These are phyloP conservation scores for Dendrostoma leiphaemia DNA, from an alignment of 2,329 filamentous ascomycete genomes.

Conservation along the genomic window DNA sequence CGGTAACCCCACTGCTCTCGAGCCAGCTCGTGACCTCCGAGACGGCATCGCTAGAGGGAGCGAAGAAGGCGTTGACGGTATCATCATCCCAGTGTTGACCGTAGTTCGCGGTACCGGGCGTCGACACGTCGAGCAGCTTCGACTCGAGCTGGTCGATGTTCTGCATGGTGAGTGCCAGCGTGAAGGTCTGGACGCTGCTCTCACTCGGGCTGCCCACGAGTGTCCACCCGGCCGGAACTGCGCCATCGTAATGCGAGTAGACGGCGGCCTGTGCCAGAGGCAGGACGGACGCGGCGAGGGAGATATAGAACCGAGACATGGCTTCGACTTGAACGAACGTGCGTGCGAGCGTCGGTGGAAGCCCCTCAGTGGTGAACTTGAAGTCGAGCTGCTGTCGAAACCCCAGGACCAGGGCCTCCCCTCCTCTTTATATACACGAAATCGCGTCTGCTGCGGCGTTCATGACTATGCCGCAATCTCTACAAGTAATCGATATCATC, in stretches of 20 bases:
- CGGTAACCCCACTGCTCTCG: neutral
- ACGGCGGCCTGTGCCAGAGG: neutral
- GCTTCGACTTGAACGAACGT: neutral
- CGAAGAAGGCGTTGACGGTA: constrained; percentile 20
- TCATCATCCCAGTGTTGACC: constrained; percentile 23
- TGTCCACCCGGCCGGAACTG: constrained; percentile 1
- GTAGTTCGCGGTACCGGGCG: constrained; percentile 22
- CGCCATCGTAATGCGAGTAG: constrained; percentile 3
- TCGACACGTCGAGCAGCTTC: constrained; percentile 23
- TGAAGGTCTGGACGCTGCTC: neutral
- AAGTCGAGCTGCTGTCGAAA: too few relatives aligned
- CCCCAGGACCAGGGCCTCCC: too few relatives aligned
- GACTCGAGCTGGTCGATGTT: constrained; percentile 18
- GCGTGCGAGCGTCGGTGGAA: too few relatives aligned
- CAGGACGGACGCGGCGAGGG: neutral
- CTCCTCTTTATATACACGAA: neutral
- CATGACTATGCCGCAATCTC: neutral
- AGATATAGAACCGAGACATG: neutral
- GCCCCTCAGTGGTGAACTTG: too few relatives aligned
- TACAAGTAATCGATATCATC: neutral
- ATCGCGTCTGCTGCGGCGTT: neutral
- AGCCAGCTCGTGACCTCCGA: constrained; percentile 23
- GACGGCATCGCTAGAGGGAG: constrained; percentile 18
- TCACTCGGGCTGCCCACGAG: neutral
- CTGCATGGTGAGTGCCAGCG: constrained; percentile 6